Base-by-base conservation (phyloP, 805 yeast species). In the Candida stauntonica region DNA sequence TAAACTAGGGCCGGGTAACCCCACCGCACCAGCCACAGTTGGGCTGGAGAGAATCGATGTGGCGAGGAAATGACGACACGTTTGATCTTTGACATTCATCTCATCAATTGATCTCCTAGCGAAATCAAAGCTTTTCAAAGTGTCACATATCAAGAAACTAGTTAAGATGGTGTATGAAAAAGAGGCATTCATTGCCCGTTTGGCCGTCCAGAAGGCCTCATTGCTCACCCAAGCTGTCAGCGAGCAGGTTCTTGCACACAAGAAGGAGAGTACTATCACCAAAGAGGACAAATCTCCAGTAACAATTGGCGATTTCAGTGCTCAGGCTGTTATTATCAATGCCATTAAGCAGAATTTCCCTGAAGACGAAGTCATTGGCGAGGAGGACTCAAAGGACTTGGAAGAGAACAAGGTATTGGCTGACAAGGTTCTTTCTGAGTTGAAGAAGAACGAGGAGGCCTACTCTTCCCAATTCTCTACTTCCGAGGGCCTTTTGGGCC, bases 301-400 rank as follows among this genome's bases (percentile, higher is more conserved):
- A 13, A 93, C 99, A 2, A 69, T 86, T 39, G 99, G 98, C 14
- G 99, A 93, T 60, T 93, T 84, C 57, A 96, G 95, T 4, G 89
- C 97, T 0, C 99, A 93, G 57, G 96, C 96, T 0, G 76, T 91
- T 31, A 79, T 93, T 41, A 91, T 88, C 61, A 77, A 86, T 41
- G 89, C 96, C 3, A 75, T 93, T 41, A 71, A 75, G 53, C 61
- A 74, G 38, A 83, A 81, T 48, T 93, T 93, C 67, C 96, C 97
- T 2, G 48, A 57, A 4, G 99, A 93, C 60, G 80, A 77, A 39
- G 77, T 93, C 44, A 95, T 93, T 5, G 99, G 97, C 16, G 99
- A 93, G 62, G 99, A 93, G 58, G 89, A 86, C 45, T 80, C 97
- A 1, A 73, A 65, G 3, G 75, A 79, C 33, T 72, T 93, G 50